These are phyloP conservation scores for Dothideomycetes sp. DNA, from an alignment of 2,329 filamentous ascomycete genomes.

Conservation along the genomic window DNA sequence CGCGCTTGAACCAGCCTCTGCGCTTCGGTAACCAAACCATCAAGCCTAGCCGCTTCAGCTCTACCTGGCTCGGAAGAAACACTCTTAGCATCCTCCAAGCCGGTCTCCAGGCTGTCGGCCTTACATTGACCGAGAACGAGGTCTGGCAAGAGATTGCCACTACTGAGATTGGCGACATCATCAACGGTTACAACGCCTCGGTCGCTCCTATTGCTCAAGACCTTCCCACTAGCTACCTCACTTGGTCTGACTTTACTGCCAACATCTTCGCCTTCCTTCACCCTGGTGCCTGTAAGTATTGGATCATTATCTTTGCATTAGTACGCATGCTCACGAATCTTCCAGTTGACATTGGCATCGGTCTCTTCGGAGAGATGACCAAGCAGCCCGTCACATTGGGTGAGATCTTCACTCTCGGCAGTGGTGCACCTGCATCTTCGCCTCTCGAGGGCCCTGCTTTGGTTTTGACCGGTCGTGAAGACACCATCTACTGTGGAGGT, in stretches of 20 bases:
- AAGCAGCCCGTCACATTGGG: slow-evolving; percentile 26
- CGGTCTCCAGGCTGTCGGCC: slow-evolving; percentile 24
- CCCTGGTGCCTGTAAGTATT: slow-evolving; percentile 19
- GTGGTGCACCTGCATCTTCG: slow-evolving; percentile 14
- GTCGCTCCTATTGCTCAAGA: slow-evolving; percentile 12
- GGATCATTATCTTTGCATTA: no score
- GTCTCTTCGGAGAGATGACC: slow-evolving; percentile 21
- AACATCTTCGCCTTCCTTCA: slow-evolving; percentile 27
- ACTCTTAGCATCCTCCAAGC: slow-evolving; percentile 39
- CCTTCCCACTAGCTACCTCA: slow-evolving; percentile 22
- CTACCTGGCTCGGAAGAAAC: slow-evolving; percentile 20
- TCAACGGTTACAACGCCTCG: slow-evolving; percentile 24
- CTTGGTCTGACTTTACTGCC: slow-evolving; percentile 18
- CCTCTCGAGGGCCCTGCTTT: slow-evolving; percentile 22
- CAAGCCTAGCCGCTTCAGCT: not conserved
- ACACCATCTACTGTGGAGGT: slow-evolving; percentile 19
- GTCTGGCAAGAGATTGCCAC: slow-evolving; percentile 16
- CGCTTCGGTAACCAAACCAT: slow-evolving; percentile 22
- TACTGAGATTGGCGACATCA: slow-evolving; percentile 17
- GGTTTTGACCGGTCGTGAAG: slow-evolving; percentile 22
- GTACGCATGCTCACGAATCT: no score
- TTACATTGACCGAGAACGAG: slow-evolving; percentile 20
- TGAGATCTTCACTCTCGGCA: slow-evolving; percentile 22
- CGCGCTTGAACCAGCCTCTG: slow-evolving; percentile 20
- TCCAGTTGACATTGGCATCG: slow-evolving; percentile 24